Percentiles rank a stretch among this genome's conserved stretches.
Evolutionary conservation across 768 basidiomycete genomes (phyloP).

Genomic region (Hypsizygus marmoreus): DNA sequence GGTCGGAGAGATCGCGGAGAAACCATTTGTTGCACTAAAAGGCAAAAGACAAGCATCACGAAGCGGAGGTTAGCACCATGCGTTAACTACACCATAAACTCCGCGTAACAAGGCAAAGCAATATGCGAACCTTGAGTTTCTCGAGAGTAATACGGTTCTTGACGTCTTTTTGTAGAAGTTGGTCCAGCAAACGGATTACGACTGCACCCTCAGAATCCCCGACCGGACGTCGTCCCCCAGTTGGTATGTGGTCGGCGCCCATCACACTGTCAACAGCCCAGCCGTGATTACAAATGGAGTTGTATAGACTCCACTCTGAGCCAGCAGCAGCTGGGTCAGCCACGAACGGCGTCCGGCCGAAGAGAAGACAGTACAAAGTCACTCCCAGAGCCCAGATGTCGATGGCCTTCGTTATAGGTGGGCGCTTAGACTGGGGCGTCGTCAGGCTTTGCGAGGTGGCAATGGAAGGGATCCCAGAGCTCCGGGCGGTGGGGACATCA

Average conservation of each 20-base stretch:
- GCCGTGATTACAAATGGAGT: conserved; percentile 75
- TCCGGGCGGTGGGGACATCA: conserved; percentile 10
- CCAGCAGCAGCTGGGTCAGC: conserved; percentile 27
- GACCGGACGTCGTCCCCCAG: conserved; percentile 59
- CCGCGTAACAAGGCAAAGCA: conserved; percentile 12
- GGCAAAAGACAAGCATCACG: conserved; percentile 1
- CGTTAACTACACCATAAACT: conserved; percentile 1
- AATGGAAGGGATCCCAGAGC: conserved; percentile 29
- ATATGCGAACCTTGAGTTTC: conserved; percentile 68
- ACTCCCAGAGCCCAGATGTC: conserved; percentile 98
- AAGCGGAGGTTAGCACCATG: neutral
- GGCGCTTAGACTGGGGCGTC: conserved; percentile 25
- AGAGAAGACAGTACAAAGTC: conserved; percentile 92
- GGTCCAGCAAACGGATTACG: conserved; percentile 71
- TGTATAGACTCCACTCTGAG: conserved; percentile 75
- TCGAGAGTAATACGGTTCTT: conserved; percentile 73
- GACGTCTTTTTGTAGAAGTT: conserved; percentile 81
- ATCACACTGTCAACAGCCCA: conserved; percentile 69
- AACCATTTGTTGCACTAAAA: conserved; percentile 66
- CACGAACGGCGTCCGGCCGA: conserved; percentile 80
- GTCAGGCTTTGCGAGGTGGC: conserved; percentile 20
- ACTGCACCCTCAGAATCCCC: conserved; percentile 55
- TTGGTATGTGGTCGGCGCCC: conserved; percentile 68
- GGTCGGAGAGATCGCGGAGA: conserved; percentile 63
- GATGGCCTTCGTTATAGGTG: conserved; percentile 85